phyloP scores from a whole-genome alignment of 2,329 filamentous ascomycete genomes.

The Hypoxylon sp. region DNA sequence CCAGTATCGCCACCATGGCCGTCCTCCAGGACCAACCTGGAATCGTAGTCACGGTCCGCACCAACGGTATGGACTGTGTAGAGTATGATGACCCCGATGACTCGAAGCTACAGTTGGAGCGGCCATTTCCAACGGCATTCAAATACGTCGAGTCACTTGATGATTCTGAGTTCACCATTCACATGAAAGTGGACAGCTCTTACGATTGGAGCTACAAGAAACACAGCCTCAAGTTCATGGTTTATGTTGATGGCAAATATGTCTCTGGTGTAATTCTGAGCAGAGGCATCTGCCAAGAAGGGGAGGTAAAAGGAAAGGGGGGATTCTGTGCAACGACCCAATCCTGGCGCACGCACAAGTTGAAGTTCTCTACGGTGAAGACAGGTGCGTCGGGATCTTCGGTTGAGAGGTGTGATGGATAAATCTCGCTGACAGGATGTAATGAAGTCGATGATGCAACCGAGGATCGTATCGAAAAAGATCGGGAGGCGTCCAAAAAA shows the following conservation, averaged over 20 bases:
- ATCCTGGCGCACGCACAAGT: conserved; percentile 30
- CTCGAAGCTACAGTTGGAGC: conserved; percentile 18
- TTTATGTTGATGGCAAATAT: conserved; percentile 44
- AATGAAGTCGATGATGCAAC: conserved; percentile 43
- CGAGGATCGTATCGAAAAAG: conserved; percentile 44
- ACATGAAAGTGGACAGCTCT: conserved; percentile 24
- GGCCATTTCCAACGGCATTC: conserved; percentile 21
- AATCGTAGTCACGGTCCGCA: conserved; percentile 42
- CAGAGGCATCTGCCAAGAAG: conserved; percentile 15
- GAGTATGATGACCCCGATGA: conserved; percentile 47
- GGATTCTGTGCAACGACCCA: no score
- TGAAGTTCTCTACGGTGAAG: conserved; percentile 47
- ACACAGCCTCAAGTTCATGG: conserved; percentile 32
- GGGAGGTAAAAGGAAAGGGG: conserved; percentile 9
- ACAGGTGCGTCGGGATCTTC: conserved; percentile 37
- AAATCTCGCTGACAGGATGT: neutral
- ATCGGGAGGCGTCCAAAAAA: conserved; percentile 39
- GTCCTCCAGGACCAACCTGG: conserved; percentile 45
- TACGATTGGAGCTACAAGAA: conserved; percentile 47
- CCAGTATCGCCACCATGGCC: conserved; percentile 38
- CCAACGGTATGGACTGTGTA: conserved; percentile 30
- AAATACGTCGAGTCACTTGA: conserved; percentile 51
- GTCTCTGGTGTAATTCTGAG: no score
- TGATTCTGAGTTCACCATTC: conserved; percentile 45
- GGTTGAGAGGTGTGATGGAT: no score